Base-by-base conservation (phyloP, 1,139 yeast species). In the Blastobotrys elegans region DNA sequence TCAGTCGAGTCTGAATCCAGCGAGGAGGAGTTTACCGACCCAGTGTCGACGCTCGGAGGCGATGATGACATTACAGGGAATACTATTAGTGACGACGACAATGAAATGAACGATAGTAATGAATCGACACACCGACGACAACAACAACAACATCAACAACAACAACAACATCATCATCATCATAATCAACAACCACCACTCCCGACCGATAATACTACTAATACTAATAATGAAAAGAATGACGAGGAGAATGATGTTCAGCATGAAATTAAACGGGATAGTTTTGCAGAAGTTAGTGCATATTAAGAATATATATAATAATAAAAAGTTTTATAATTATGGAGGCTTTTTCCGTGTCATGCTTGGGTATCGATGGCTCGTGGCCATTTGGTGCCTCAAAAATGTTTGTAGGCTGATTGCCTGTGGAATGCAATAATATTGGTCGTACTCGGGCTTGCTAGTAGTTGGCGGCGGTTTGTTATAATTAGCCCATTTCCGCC, bases 211-310 rank as follows among this genome's bases (percentile, higher is more conserved):
- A 18, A 33, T 26, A 17, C 11, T 4, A 39, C 14, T 18, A n/a
- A 29, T 11, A 29, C 27, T 24, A 24, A 3, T 7, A 27, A n/a
- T 18, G 22, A 22, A 11, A n/a, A 29, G n/a, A 4, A 38, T 14
- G 20, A 34, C 26, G 21, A 26, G 14, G 31, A 31, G 5, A 36
- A 40, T 7, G 49, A 37, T 11, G 37, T 40, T 27, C 32, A 40
- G 18, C 50, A 44, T 30, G 54, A 51, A 22, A 49, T 52, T 38
- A 58, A 56, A 39, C 53, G 62, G 14, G 62, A 60, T 46, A 58
- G 62, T 46, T 56, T 56, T 38, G 53, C 64, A 5, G 63, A 60
- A 43, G 63, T 60, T 35, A 60, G 64, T 44, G 64, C 64, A 21
- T 60, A 60, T 42, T 60, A 52, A 53, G 21, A 10, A 3, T n/a